Evolutionary conservation across 2,329 filamentous ascomycete species (phyloP), one percentile per base, ranked within the genome.

Genomic region (Sporothrix luriei): DNA sequence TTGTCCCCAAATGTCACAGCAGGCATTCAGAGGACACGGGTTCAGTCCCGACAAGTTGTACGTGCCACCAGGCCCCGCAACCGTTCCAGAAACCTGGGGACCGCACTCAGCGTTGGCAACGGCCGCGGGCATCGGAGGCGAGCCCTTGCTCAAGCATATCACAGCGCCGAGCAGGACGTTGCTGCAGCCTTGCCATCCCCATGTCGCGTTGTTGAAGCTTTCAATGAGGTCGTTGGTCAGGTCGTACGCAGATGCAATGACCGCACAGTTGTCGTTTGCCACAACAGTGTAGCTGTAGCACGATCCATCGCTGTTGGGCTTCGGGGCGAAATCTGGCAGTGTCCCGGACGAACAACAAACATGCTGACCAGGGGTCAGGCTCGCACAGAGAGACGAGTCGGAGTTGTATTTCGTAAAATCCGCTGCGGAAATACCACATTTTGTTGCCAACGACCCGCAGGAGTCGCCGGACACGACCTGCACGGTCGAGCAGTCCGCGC

Each of bases 1-100:
- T 62, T 81, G 77, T 0, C 83, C 83, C 76, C 80, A 82, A 51
- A 77, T 75, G 69, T 80, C 73, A 70, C 77, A 76, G 70, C 75
- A 78, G 10, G 74, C 73, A 4, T 77, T 76, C 0, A 78, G 70
- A 1, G 74, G 76, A 33, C 77, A 79, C 0, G 75, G 76, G 59
- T 77, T 78, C 3, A 78, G 66, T 7, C 68, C 48, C n/a, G 70
- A 69, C 7, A 78, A 26, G 68, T 69, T 67, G 13, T 70, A 49
- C 1, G 62, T 66, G 33, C 75, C 75, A 55, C 71, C 0, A 0
- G 51, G 69, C 48, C 76, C 76, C n/a, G 71, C 1, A 2, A 19
- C 21, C 0, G 78, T 77, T 7, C 75, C 77, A 3, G 75, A 74
- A 49, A 75, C 75, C 66, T 77, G 75, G 1, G 80, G 79, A 0